phyloP scores from a whole-genome alignment of 495 filamentous ascomycete species.

The Astrothelium subdiscretum region DNA sequence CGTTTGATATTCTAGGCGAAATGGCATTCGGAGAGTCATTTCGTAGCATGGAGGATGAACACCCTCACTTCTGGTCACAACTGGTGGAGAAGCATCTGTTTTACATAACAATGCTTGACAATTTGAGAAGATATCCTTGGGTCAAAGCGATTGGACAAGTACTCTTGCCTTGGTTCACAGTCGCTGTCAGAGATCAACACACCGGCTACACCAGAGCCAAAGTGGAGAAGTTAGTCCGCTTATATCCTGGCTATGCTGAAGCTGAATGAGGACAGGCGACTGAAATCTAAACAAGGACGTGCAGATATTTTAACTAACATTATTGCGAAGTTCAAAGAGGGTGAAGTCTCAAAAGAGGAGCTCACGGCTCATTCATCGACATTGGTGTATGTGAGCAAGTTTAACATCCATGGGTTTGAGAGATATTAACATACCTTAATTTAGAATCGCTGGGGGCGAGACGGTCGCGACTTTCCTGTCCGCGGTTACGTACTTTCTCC shows the following conservation, averaged over 20 bases:
- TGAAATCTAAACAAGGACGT: neutral
- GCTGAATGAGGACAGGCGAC: too few species aligned
- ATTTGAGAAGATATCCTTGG: too few species aligned
- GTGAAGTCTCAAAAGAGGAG: slow-evolving; percentile 3
- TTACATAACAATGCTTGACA: too few species aligned
- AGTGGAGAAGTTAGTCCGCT: too few species aligned
- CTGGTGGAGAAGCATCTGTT: slow-evolving; percentile 23
- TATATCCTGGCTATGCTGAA: too few species aligned
- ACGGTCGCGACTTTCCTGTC: slow-evolving; percentile 23
- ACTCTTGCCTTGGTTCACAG: too few species aligned
- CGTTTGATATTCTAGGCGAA: slow-evolving; percentile 30
- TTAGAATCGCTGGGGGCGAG: slow-evolving; percentile 28
- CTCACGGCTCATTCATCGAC: slow-evolving; percentile 7
- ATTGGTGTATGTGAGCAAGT: slow-evolving; percentile 13
- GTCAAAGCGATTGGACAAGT: too few species aligned
- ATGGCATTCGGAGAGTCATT: slow-evolving; percentile 28
- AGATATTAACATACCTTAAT: slow-evolving; percentile 17
- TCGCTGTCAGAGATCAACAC: too few species aligned
- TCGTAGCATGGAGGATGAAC: slow-evolving; percentile 22
- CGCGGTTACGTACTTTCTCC: slow-evolving; percentile 17
- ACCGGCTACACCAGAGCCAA: too few species aligned
- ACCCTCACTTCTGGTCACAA: too few species aligned
- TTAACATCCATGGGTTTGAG: slow-evolving; percentile 19
- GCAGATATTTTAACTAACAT: neutral
- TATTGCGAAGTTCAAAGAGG: neutral